These are phyloP conservation scores for Penicillium sp. DNA, from an alignment of 2,329 filamentous ascomycete genomes.

Conservation along the genomic window DNA sequence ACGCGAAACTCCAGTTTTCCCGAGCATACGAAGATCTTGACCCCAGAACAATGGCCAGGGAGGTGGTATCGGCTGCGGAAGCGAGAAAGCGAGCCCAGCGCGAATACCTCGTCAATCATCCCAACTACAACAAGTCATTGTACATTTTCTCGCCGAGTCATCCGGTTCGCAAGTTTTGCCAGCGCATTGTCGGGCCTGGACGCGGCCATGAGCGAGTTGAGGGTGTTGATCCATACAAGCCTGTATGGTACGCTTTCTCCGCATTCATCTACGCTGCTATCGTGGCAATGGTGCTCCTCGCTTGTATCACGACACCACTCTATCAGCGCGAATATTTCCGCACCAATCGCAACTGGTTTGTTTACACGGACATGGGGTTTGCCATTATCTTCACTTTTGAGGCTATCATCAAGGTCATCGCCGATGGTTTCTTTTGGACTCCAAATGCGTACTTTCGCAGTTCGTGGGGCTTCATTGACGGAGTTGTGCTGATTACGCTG, in stretches of 20 bases:
- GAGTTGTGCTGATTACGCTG: conserved; percentile 84
- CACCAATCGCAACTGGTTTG: conserved; percentile 82
- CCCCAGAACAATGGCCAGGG: conserved; percentile 83
- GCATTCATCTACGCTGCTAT: conserved; percentile 93
- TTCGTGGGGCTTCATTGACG: conserved; percentile 96
- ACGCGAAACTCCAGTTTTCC: conserved; percentile 75
- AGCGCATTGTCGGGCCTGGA: conserved; percentile 87
- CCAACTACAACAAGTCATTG: conserved; percentile 88
- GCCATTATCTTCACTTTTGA: conserved; percentile 84
- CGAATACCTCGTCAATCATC: conserved; percentile 84
- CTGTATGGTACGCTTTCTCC: conserved; percentile 91
- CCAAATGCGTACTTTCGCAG: conserved; percentile 96
- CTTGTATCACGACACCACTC: conserved; percentile 90
- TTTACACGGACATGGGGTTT: conserved; percentile 90
- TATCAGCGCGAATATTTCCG: conserved; percentile 89
- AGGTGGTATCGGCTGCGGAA: conserved; percentile 82
- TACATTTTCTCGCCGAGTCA: conserved; percentile 84
- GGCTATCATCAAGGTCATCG: conserved; percentile 87
- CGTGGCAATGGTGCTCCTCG: conserved; percentile 95
- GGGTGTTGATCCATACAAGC: conserved; percentile 84
- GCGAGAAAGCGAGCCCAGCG: conserved; percentile 85
- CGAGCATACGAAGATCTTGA: conserved; percentile 78
- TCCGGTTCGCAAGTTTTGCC: conserved; percentile 78
- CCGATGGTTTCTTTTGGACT: conserved; percentile 94
- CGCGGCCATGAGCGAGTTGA: conserved; percentile 85